These are phyloP conservation scores for Apiospora sp. DNA, from an alignment of 2,329 filamentous ascomycete species.

Conservation along the genomic window DNA sequence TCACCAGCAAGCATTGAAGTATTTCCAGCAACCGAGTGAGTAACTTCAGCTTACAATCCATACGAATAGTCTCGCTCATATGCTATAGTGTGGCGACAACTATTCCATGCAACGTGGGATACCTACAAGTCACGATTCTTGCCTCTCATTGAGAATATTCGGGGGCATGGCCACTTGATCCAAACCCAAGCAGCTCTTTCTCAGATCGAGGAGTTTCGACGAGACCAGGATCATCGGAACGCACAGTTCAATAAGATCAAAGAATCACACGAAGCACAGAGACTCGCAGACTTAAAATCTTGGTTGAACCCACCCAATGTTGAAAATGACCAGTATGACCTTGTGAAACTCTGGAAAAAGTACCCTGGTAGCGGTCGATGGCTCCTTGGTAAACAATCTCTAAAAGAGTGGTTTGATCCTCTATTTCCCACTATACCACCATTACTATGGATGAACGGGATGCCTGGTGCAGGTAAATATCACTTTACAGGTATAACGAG, in stretches of 20 bases:
- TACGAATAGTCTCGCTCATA: too few relatives aligned
- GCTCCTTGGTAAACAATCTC: background rate
- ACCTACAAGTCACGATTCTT: background rate
- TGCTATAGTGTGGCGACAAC: background rate
- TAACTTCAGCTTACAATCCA: too few relatives aligned
- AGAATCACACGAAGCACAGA: background rate
- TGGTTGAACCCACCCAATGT: background rate
- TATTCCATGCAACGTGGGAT: background rate
- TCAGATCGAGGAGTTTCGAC: background rate
- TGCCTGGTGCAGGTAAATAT: background rate
- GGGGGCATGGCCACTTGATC: background rate
- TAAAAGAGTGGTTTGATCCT: background rate
- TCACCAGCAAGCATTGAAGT: slow-evolving; percentile 18
- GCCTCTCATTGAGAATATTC: slow-evolving; percentile 1
- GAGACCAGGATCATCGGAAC: background rate
- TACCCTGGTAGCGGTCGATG: background rate
- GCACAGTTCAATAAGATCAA: background rate
- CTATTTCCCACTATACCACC: background rate
- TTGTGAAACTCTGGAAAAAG: background rate
- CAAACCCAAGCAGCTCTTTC: slow-evolving; percentile 1
- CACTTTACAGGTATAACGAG: background rate
- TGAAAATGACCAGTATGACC: background rate
- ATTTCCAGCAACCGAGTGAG: slow-evolving; percentile 20
- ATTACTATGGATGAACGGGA: background rate
- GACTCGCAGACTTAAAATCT: background rate